A percentile compares a stretch with the other conserved stretches of the same genome.
These are phyloP conservation scores for Tetratostichococcus sp. DNA, from an alignment of 139 green algal genomes.

Conservation along the genomic window DNA sequence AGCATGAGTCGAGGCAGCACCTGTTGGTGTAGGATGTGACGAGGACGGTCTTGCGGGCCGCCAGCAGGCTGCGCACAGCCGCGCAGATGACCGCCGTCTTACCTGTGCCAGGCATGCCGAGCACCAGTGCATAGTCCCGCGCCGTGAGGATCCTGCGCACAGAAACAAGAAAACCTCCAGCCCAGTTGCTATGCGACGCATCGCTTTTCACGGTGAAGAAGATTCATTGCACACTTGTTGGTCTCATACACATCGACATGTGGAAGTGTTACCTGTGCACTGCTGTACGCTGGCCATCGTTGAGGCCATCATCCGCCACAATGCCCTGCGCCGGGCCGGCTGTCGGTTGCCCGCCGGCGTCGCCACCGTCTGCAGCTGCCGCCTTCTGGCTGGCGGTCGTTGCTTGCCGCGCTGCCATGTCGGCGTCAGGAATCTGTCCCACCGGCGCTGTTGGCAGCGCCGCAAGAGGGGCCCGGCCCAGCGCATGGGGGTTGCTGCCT, in stretches of 20 bases:
- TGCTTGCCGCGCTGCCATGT: too few species aligned
- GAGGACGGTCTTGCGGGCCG: slow-evolving; percentile 59
- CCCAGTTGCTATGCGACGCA: too few species aligned
- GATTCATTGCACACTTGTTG: too few species aligned
- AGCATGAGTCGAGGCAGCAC: neutral
- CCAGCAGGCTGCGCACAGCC: slow-evolving; percentile 51
- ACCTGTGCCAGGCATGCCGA: slow-evolving; percentile 83
- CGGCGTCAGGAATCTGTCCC: neutral
- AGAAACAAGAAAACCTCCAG: too few species aligned
- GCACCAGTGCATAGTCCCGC: slow-evolving; percentile 78
- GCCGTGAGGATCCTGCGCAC: slow-evolving; percentile 34
- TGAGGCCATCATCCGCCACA: slow-evolving; percentile 35
- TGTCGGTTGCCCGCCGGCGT: neutral
- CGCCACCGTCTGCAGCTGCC: neutral
- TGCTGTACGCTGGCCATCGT: slow-evolving; percentile 61
- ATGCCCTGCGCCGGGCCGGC: neutral
- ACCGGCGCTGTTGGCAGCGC: neutral
- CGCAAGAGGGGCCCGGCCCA: neutral
- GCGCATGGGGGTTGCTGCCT: neutral
- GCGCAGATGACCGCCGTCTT: slow-evolving; percentile 72
- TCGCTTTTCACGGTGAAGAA: too few species aligned
- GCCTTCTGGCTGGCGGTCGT: neutral
- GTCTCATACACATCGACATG: too few species aligned
- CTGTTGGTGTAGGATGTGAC: slow-evolving; percentile 95
- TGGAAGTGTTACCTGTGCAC: too few species aligned